Evolutionary conservation across 495 filamentous ascomycete species (phyloP).

Genomic region (Rhizodiscina lignyota): DNA sequence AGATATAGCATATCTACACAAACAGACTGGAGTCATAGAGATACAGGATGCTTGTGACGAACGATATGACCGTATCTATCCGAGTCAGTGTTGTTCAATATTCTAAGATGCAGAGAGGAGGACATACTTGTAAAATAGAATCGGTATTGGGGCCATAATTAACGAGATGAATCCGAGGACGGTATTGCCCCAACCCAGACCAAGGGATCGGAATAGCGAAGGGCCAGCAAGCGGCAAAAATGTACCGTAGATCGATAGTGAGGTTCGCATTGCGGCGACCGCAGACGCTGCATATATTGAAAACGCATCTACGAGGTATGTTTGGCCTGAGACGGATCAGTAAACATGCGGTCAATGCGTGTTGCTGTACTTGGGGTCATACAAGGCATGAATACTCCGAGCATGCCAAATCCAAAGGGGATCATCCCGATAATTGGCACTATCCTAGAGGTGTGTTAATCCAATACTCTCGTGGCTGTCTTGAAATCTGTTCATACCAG

Average conservation of each 20-base stretch:
- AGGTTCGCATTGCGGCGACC: slow-evolving; percentile 28
- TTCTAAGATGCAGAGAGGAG: too few species aligned
- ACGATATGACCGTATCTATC: too few species aligned
- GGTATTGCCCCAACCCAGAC: slow-evolving; percentile 29
- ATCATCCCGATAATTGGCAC: slow-evolving; percentile 39
- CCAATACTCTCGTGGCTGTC: too few species aligned
- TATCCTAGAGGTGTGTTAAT: too few species aligned
- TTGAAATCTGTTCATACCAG: too few species aligned
- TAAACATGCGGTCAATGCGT: too few species aligned
- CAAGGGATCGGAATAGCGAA: slow-evolving; percentile 27
- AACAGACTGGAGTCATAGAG: too few species aligned
- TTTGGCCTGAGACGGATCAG: too few species aligned
- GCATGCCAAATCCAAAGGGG: slow-evolving; percentile 37
- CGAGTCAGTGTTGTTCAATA: too few species aligned
- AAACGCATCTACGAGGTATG: slow-evolving; percentile 23
- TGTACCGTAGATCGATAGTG: slow-evolving; percentile 33
- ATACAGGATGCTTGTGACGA: too few species aligned
- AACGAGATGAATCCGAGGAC: slow-evolving; percentile 28
- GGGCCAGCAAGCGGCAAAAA: slow-evolving; percentile 32
- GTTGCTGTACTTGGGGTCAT: too few species aligned
- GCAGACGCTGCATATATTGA: slow-evolving; percentile 16
- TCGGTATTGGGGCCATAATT: slow-evolving; percentile 21
- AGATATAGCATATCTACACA: too few species aligned
- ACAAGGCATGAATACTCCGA: slow-evolving; percentile 16
- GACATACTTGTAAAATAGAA: slow-evolving; percentile 16